These are phyloP conservation scores for Starmera quercuum DNA, from an alignment of 805 yeast species.

Conservation along the genomic window DNA sequence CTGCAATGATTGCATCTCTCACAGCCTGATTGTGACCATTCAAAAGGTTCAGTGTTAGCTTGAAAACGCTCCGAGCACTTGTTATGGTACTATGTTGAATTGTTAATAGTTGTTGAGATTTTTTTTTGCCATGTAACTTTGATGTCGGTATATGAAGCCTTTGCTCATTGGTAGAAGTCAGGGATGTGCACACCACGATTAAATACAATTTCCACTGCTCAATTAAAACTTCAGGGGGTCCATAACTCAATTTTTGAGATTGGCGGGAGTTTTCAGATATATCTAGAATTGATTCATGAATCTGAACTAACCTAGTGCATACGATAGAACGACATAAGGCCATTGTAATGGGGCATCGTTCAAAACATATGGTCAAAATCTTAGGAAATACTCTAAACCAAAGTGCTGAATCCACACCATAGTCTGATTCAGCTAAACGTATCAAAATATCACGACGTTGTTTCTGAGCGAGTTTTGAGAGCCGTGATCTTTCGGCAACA, in stretches of 20 bases:
- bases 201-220: constrained; percentile 87
- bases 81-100: constrained; percentile 88
- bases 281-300: constrained; percentile 61
- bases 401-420: constrained; percentile 93
- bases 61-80: constrained; percentile 83
- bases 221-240: constrained; percentile 62
- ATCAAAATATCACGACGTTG: constrained; percentile 63
- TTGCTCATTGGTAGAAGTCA: constrained; percentile 87
- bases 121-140: constrained; percentile 59
- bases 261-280: constrained; percentile 38
- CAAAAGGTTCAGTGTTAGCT: constrained; percentile 77
- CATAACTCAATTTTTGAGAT: constrained; percentile 19
- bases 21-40: constrained; percentile 62
- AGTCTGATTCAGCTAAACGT: constrained; percentile 79
- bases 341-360: constrained; percentile 83
- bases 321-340: constrained; percentile 89
- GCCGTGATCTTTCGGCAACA: constrained; percentile 71
- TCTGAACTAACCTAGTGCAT: constrained; percentile 80
- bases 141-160: constrained; percentile 58
- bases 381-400: constrained; percentile 89
- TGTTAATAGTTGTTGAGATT: constrained; percentile 69
- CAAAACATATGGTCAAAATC: constrained; percentile 63
- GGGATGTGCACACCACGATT: constrained; percentile 85
- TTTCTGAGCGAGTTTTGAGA: constrained; percentile 50
- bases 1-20: constrained; percentile 82